Percentiles rank a stretch among this genome's conserved stretches.
Conservation (phyloP, 768 basidiomycete species). For the Suillus clintonianus region DNA sequence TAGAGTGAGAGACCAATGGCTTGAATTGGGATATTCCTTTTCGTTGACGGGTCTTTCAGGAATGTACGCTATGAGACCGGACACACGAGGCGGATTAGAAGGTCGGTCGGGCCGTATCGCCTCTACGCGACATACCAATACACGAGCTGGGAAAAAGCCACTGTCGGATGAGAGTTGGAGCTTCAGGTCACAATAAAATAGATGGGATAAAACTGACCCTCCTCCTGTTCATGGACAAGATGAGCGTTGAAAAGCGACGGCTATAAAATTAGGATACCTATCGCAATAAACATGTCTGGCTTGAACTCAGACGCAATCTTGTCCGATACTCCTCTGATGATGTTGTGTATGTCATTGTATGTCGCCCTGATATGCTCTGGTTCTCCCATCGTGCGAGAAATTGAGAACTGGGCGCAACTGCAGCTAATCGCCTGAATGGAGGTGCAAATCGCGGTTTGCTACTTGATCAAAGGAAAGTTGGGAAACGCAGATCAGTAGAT, state of each 20-base stretch:
- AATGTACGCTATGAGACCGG: slow-evolving; percentile 67
- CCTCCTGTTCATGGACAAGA: slow-evolving; percentile 51
- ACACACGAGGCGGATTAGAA: neutral
- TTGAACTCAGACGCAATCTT: slow-evolving; percentile 78
- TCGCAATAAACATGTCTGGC: slow-evolving; percentile 85
- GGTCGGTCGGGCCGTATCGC: neutral
- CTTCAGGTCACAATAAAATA: slow-evolving; percentile 17
- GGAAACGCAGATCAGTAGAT: neutral
- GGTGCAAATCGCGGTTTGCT: neutral
- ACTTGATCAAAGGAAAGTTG: neutral
- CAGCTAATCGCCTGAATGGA: neutral
- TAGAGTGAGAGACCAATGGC: slow-evolving; percentile 97
- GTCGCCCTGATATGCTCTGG: slow-evolving; percentile 71
- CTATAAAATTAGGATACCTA: slow-evolving; percentile 50
- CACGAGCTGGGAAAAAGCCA: slow-evolving; percentile 95
- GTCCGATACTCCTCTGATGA: slow-evolving; percentile 67
- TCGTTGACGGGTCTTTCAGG: slow-evolving; percentile 66
- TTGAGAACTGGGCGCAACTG: neutral
- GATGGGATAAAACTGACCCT: slow-evolving; percentile 58
- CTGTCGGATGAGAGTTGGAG: slow-evolving; percentile 39
- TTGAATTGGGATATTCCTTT: slow-evolving; percentile 87
- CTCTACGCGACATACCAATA: slow-evolving; percentile 54
- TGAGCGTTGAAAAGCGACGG: slow-evolving; percentile 4
- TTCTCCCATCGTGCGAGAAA: slow-evolving; percentile 31
- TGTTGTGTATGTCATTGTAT: slow-evolving; percentile 92